phyloP scores from a whole-genome alignment of 768 basidiomycete species.

The Lentinula sp. region DNA sequence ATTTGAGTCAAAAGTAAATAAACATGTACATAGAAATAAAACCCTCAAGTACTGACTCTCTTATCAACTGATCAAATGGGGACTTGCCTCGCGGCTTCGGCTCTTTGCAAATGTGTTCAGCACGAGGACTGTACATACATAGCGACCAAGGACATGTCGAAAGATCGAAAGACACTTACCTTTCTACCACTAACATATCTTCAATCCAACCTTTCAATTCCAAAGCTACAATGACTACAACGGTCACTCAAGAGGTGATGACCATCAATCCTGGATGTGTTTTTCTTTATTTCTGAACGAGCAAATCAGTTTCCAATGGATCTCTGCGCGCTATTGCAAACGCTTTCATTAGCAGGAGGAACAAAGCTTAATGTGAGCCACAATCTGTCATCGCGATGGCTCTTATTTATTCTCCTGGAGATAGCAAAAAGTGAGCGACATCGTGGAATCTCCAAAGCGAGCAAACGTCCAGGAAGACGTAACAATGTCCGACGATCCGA shows the following conservation, averaged over 20 bases:
- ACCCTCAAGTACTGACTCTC: neutral
- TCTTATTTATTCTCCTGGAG: conserved; percentile 29
- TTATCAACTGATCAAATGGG: neutral
- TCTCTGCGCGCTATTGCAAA: conserved; percentile 46
- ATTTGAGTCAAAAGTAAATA: no score
- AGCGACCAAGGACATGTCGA: neutral
- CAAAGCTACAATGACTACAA: neutral
- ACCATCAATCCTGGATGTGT: no score
- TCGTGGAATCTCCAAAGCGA: conserved; percentile 10
- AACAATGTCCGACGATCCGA: conserved; percentile 39
- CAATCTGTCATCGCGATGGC: neutral
- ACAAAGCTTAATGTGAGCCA: conserved; percentile 21
- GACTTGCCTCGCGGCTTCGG: neutral
- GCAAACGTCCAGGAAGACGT: conserved; percentile 23
- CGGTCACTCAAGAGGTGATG: neutral
- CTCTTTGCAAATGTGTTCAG: neutral
- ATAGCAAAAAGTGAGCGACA: conserved; percentile 31
- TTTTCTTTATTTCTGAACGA: neutral
- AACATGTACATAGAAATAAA: no score
- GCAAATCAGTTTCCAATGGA: conserved; percentile 29
- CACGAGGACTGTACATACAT: neutral
- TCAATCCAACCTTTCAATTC: neutral
- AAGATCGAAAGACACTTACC: neutral
- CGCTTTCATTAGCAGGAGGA: conserved; percentile 9
- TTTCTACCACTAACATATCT: neutral